Conservation (phyloP, 2,329 filamentous ascomycete species). For the Pseudocercospora fijiensis region DNA sequence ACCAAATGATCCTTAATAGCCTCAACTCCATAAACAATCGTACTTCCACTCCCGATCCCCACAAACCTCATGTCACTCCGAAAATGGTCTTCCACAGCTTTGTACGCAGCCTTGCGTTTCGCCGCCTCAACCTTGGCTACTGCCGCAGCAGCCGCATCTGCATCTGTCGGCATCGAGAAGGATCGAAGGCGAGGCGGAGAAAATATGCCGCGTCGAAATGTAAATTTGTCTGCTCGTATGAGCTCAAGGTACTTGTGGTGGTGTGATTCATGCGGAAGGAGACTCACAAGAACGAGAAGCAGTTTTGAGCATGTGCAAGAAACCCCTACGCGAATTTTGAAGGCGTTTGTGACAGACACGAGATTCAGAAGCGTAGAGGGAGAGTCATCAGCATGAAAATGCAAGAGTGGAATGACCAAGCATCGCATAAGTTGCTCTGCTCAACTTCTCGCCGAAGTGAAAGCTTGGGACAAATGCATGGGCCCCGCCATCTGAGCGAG, state of each 20-base stretch:
- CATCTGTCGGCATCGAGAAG: slow-evolving; percentile 13
- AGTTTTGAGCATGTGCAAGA: background rate
- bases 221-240: background rate
- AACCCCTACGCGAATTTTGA: background rate
- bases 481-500: background rate
- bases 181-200: background rate
- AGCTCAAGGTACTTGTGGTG: background rate
- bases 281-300: background rate
- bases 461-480: background rate
- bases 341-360: background rate
- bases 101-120: slow-evolving; percentile 72
- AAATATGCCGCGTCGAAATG: background rate
- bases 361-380: background rate
- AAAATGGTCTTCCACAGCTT: slow-evolving; percentile 73
- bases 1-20: slow-evolving; percentile 66
- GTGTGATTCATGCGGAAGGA: background rate
- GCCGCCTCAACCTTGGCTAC: slow-evolving; percentile 60
- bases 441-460: background rate
- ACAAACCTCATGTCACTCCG: slow-evolving; percentile 61
- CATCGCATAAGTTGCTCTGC: background rate
- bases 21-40: slow-evolving; percentile 81
- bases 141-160: slow-evolving; percentile 11
- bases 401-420: background rate
- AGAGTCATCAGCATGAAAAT: background rate
- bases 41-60: slow-evolving; percentile 79